A percentile compares a stretch with the other conserved stretches of the same genome.
These are phyloP conservation scores for Metarhizium anisopliae DNA, from an alignment of 2,329 filamentous ascomycete species.

Conservation along the genomic window DNA sequence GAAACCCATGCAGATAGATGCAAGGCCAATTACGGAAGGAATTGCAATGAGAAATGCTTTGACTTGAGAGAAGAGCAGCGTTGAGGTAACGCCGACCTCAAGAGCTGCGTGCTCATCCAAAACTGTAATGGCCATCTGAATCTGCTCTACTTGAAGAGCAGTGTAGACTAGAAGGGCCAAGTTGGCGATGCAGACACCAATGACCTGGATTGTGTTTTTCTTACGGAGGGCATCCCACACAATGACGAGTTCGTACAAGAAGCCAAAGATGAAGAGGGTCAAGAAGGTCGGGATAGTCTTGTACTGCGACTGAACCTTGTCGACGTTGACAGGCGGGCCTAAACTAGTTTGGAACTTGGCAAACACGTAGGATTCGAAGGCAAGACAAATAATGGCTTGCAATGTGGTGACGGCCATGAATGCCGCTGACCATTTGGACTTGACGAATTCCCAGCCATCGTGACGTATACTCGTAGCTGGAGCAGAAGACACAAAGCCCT, in stretches of 20 bases:
- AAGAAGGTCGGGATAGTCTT: slow-evolving; percentile 88
- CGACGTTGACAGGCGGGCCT: slow-evolving; percentile 27
- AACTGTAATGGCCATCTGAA: slow-evolving; percentile 58
- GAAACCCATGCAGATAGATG: slow-evolving; percentile 63
- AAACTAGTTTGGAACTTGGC: slow-evolving; percentile 68
- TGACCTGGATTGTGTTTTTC: slow-evolving; percentile 98
- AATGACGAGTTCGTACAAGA: slow-evolving; percentile 81
- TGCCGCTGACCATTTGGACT: slow-evolving; percentile 77
- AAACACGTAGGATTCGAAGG: slow-evolving; percentile 90
- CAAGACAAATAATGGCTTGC: slow-evolving; percentile 74
- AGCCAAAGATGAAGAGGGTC: slow-evolving; percentile 94
- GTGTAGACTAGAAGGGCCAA: slow-evolving; percentile 87
- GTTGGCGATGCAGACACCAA: slow-evolving; percentile 90
- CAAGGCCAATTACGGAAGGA: slow-evolving; percentile 71
- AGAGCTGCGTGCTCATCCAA: slow-evolving; percentile 41
- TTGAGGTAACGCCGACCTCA: slow-evolving; percentile 17
- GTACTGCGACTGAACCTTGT: slow-evolving; percentile 39
- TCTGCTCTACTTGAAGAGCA: slow-evolving; percentile 86
- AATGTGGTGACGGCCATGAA: slow-evolving; percentile 67
- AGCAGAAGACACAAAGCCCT: slow-evolving; percentile 25
- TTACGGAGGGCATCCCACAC: slow-evolving; percentile 88
- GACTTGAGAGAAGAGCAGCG: slow-evolving; percentile 58
- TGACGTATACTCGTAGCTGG: slow-evolving; percentile 21
- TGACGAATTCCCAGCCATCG: slow-evolving; percentile 60
- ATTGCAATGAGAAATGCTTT: slow-evolving; percentile 76